These are phyloP conservation scores for Trametes polyzona DNA, from an alignment of 1,284 basidiomycete genomes.

Conservation along the genomic window DNA sequence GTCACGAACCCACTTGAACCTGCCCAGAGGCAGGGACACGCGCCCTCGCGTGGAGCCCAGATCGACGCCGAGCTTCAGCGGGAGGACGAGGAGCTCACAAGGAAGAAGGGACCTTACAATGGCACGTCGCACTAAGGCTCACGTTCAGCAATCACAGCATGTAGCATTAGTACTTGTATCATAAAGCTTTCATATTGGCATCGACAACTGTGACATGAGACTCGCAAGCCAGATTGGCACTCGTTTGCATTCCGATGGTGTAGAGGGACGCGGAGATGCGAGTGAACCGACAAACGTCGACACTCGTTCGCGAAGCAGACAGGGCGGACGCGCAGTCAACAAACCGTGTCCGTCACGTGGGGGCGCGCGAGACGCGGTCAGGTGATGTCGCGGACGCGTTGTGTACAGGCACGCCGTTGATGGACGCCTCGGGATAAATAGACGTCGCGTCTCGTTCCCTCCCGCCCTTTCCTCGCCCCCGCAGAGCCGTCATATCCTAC, in stretches of 20 bases:
- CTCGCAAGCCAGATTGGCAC: no score
- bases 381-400: conserved; percentile 24
- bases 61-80: conserved; percentile 31
- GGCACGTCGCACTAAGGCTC: conserved; percentile 18
- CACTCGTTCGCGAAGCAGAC: background rate
- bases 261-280: background rate
- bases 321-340: conserved; percentile 16
- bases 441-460: conserved; percentile 8
- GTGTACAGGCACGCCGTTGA: conserved; percentile 23
- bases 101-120: conserved; percentile 26
- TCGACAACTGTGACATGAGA: background rate
- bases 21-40: conserved; percentile 26
- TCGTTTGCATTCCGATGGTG: no score
- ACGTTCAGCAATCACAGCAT: background rate
- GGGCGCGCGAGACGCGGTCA: conserved; percentile 17
- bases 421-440: conserved; percentile 19
- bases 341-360: conserved; percentile 28
- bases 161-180: conserved; percentile 6
- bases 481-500: background rate
- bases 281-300: background rate
- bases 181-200: background rate
- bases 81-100: conserved; percentile 29
- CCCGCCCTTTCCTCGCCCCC: conserved; percentile 1
- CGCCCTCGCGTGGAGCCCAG: conserved; percentile 31
- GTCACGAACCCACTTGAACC: conserved; percentile 29